Evolutionary conservation across 768 basidiomycete genomes (phyloP).

Genomic region (Cytidiella melzeri): DNA sequence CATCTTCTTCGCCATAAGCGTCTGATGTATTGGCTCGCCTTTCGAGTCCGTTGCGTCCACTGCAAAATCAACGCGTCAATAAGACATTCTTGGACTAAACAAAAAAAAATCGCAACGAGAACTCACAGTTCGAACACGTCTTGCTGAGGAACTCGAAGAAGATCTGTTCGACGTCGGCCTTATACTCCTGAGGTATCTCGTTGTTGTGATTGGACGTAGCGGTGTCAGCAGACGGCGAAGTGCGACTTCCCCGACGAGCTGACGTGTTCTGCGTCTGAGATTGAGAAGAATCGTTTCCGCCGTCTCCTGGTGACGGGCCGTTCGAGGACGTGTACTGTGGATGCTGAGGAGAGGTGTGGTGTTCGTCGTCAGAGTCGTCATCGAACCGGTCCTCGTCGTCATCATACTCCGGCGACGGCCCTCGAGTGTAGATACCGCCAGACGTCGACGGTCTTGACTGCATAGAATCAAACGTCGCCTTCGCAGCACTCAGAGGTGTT

Average conservation of each 20-base stretch:
- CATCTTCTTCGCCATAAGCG: conserved; percentile 99
- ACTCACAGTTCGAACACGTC: conserved; percentile 85
- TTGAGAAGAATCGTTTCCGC: background rate
- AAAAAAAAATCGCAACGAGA: conserved; percentile 9
- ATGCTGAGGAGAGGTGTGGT: background rate
- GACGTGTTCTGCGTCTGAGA: conserved; percentile 1
- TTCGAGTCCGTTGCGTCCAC: conserved; percentile 92
- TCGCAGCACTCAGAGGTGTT: conserved; percentile 14
- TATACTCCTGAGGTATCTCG: conserved; percentile 78
- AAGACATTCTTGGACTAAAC: conserved; percentile 10
- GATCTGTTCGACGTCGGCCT: conserved; percentile 77
- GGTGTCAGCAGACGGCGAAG: conserved; percentile 23
- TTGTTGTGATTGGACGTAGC: conserved; percentile 34
- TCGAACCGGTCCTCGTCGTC: conserved; percentile 22
- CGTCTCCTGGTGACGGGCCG: background rate
- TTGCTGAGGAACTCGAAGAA: conserved; percentile 87
- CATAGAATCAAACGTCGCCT: conserved; percentile 15
- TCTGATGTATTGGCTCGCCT: conserved; percentile 96
- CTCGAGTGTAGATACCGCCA: conserved; percentile 17
- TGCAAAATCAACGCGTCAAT: conserved; percentile 29
- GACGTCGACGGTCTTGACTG: conserved; percentile 25
- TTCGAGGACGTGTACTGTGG: background rate
- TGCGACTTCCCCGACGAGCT: conserved; percentile 15
- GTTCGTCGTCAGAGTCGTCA: conserved; percentile 23
- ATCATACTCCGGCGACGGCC: conserved; percentile 29